Evolutionary conservation across 2,329 filamentous ascomycete genomes (phyloP).

Genomic region (Nothopassalora personata): DNA sequence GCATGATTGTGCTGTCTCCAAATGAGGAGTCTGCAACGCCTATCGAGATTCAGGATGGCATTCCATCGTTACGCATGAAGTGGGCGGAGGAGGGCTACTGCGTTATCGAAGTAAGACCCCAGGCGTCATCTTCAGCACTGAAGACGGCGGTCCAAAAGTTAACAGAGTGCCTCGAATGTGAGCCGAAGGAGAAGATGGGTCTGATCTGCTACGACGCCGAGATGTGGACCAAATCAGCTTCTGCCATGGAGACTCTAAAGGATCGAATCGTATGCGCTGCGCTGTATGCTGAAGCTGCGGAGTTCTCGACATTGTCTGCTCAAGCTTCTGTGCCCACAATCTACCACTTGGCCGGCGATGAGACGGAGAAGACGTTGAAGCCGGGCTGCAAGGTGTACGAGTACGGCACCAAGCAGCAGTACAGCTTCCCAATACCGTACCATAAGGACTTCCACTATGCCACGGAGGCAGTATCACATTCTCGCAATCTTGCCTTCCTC

Average conservation of each 20-base stretch:
- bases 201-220: conserved; percentile 27
- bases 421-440: conserved; percentile 48
- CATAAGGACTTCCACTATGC: conserved; percentile 48
- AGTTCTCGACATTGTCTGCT: conserved; percentile 14
- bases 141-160: conserved; percentile 23
- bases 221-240: conserved; percentile 22
- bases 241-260: conserved; percentile 17
- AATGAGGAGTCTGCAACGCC: conserved; percentile 10
- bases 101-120: conserved; percentile 50
- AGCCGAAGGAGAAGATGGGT: conserved; percentile 38
- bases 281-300: conserved; percentile 28
- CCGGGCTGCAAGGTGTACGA: conserved; percentile 31
- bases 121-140: conserved; percentile 13
- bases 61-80: conserved; percentile 41
- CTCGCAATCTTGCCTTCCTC: conserved; percentile 59
- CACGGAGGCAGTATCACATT: conserved; percentile 59
- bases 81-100: conserved; percentile 68
- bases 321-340: conserved; percentile 23
- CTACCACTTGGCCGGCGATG: conserved; percentile 23
- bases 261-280: conserved; percentile 31
- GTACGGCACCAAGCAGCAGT: conserved; percentile 42
- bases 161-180: conserved; percentile 27
- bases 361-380: conserved; percentile 14
- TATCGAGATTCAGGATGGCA: conserved; percentile 20
- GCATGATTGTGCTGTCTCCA: conserved; percentile 19